Conservation (phyloP, 768 basidiomycete genomes). For the Saitozyma podzolica region DNA sequence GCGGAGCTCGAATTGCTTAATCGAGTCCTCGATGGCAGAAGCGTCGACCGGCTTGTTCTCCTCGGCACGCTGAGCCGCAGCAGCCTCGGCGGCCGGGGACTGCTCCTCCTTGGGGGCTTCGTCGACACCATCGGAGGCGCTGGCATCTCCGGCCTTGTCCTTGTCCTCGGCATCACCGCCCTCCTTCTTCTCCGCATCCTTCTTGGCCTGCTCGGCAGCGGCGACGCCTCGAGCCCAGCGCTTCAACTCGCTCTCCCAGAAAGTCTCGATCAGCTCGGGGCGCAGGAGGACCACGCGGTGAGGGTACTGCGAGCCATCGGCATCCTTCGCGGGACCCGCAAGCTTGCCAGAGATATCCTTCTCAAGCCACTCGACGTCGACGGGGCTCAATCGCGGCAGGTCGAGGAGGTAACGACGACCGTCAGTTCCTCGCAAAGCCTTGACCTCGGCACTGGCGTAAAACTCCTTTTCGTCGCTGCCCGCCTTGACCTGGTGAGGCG, state of each 20-base stretch:
- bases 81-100: constrained; percentile 28
- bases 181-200: constrained; percentile 28
- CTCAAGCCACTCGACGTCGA: constrained; percentile 56
- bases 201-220: constrained; percentile 30
- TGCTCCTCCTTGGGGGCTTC: constrained; percentile 18
- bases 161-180: constrained; percentile 16
- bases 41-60: constrained; percentile 50
- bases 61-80: constrained; percentile 32
- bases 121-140: constrained; percentile 23
- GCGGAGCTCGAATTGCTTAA: constrained; percentile 52
- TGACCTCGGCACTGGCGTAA: constrained; percentile 55
- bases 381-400: constrained; percentile 53
- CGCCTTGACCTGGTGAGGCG: constrained; percentile 53
- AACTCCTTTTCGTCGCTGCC: constrained; percentile 46
- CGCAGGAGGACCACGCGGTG: constrained; percentile 55
- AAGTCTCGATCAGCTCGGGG: constrained; percentile 55
- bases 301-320: constrained; percentile 45
- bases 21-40: constrained; percentile 24
- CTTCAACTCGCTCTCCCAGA: constrained; percentile 55
- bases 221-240: constrained; percentile 51
- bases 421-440: constrained; percentile 56
- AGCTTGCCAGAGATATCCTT: constrained; percentile 48
- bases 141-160: constrained; percentile 9
- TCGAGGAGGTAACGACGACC: constrained; percentile 56
- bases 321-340: constrained; percentile 18